Percentiles rank a stretch among this genome's conserved stretches.
Conservation (phyloP, 2,329 filamentous ascomycete species). For the Septoria petroselini region DNA sequence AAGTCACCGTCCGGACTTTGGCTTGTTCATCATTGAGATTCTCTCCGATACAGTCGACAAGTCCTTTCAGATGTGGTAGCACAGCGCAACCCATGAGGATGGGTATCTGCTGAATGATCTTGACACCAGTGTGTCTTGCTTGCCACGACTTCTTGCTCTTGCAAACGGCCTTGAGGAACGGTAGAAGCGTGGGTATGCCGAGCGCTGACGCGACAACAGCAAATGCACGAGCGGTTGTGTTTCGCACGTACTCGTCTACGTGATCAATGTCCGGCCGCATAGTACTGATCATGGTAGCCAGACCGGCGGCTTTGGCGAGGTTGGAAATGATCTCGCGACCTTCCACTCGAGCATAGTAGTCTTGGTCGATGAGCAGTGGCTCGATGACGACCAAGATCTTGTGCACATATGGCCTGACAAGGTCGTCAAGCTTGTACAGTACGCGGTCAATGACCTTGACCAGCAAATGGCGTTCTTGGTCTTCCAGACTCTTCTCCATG, state of each 20-base stretch:
- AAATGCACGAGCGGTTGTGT: constrained; percentile 94
- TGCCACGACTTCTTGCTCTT: constrained; percentile 99
- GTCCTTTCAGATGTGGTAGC: constrained; percentile 86
- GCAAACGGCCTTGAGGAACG: constrained; percentile 92
- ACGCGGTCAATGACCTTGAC: constrained; percentile 99
- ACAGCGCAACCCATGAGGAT: constrained; percentile 98
- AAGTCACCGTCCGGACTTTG: constrained; percentile 94
- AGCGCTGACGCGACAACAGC: constrained; percentile 95
- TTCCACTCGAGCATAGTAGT: constrained; percentile 97
- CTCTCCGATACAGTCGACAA: constrained; percentile 93
- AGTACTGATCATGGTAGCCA: constrained; percentile 98
- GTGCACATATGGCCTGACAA: constrained; percentile 93
- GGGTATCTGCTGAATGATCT: constrained; percentile 98
- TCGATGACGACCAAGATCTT: constrained; percentile 99
- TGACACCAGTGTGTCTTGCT: constrained; percentile 94
- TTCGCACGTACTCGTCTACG: constrained; percentile 95
- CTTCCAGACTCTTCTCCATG: constrained; percentile 97
- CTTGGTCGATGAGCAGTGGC: constrained; percentile 97
- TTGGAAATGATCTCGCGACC: constrained; percentile 99
- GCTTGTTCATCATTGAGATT: constrained; percentile 97
- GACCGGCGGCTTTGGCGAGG: constrained; percentile 89
- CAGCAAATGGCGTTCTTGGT: constrained; percentile 94
- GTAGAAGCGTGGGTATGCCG: constrained; percentile 89
- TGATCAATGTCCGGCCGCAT: constrained; percentile 99
- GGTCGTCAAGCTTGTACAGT: constrained; percentile 94